Evolutionary conservation across 2,329 filamentous ascomycete genomes (phyloP), one percentile per base, ranked within the genome.

Genomic region (Calonectria hawksworthii): DNA sequence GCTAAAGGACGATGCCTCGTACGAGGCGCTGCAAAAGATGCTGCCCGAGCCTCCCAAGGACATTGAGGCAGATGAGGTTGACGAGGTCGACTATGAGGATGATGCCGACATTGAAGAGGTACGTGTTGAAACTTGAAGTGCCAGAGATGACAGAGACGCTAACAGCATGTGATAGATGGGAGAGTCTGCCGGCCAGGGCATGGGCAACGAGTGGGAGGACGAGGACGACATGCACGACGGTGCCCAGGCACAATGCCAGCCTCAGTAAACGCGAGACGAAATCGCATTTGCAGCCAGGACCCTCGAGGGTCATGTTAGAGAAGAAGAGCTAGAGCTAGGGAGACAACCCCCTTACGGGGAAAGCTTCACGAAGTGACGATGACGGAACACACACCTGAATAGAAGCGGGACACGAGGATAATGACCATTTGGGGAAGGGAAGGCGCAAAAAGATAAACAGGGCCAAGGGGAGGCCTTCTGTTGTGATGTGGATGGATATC

Each of bases 61-160:
- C 13, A 93, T 96, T 76, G 88, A 92, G 76, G 92, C 93, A 0
- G 93, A 96, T 0, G 92, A 94, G 74, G 89, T 96, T 11, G 97
- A 99, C 73, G 96, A 99, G 78, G 95, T 98, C 0, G 91, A 95
- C 3, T 98, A 95, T 80, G 94, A 98, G 76, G 91, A 92, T n/a
- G 92, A 96, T 77, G 95, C 92, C 4, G 93, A 96, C 80, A 91
- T 98, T 79, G 95, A 98, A 67, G 92, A 96, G 82, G 92, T 93
- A 85, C 85, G 89, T 47, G 63, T 44, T 28, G 8, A 47, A 23
- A 26, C 38, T 75, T 79, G 44, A 74, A 50, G 28, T 54, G 21
- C 0, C 2, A 44, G 41, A 65, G 34, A 21, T 23, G 23, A 28
- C 3, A n/a, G 47, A 21, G n/a, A 38, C 63, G 68, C 79, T 80